Percentiles rank a stretch among this genome's conserved stretches.
These are phyloP conservation scores for Teratosphaeria destructans DNA, from an alignment of 2,329 filamentous ascomycete species.

Conservation along the genomic window DNA sequence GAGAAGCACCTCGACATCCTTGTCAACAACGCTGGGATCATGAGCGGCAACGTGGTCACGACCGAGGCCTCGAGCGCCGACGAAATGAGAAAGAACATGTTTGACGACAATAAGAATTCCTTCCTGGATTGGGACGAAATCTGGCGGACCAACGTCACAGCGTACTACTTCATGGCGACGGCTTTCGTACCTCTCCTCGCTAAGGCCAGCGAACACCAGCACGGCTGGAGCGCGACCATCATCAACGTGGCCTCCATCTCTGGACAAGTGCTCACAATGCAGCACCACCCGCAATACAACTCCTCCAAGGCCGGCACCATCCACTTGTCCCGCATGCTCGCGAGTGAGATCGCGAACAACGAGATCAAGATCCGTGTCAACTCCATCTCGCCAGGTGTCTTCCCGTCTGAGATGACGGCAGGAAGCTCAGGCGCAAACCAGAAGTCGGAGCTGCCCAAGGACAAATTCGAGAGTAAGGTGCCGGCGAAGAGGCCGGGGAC, in stretches of 20 bases:
- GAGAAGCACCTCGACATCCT: constrained; percentile 38
- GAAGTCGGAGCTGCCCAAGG: constrained; percentile 45
- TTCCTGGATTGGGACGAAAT: constrained; percentile 37
- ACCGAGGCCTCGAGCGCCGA: constrained; percentile 31
- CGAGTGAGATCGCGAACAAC: constrained; percentile 41
- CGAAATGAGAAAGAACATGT: constrained; percentile 34
- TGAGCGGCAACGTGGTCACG: constrained; percentile 26
- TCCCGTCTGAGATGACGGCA: constrained; percentile 49
- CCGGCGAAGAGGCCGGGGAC: constrained; percentile 44
- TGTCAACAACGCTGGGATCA: constrained; percentile 40
- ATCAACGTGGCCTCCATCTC: constrained; percentile 39
- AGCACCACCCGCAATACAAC: constrained; percentile 41
- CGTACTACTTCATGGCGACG: constrained; percentile 38
- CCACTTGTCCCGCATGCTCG: constrained; percentile 47
- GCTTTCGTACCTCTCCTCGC: constrained; percentile 38
- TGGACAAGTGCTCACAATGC: constrained; percentile 36
- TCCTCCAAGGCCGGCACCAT: constrained; percentile 38
- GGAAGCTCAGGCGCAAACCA: constrained; percentile 41
- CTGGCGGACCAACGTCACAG: constrained; percentile 38
- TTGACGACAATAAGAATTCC: constrained; percentile 30
- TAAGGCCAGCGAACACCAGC: constrained; percentile 31
- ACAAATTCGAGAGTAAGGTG: constrained; percentile 40
- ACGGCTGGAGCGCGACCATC: constrained; percentile 34
- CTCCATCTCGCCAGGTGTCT: constrained; percentile 44
- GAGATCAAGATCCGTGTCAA: constrained; percentile 48